Percentiles rank a stretch among this genome's conserved stretches.
phyloP scores from a whole-genome alignment of 1,284 basidiomycete genomes.

The Naganishia liquefaciens region DNA sequence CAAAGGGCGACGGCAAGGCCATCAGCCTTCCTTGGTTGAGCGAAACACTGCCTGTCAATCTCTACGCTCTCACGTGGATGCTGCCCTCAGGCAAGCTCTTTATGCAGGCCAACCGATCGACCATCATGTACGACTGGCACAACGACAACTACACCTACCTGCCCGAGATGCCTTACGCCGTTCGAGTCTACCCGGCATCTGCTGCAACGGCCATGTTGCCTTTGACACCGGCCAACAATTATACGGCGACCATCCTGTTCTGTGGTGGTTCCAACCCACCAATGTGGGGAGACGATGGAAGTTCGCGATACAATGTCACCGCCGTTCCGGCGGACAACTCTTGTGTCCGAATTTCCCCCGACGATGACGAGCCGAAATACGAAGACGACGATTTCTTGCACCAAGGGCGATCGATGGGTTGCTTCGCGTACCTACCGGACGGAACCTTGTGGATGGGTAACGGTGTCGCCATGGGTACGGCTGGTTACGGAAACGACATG shows the following conservation, averaged over 20 bases:
- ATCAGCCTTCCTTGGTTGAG: conserved; percentile 75
- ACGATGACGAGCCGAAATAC: conserved; percentile 65
- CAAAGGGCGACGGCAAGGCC: conserved; percentile 58
- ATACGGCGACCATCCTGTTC: conserved; percentile 79
- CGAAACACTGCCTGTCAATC: conserved; percentile 82
- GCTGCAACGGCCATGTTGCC: conserved; percentile 88
- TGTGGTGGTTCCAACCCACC: conserved; percentile 75
- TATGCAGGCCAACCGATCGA: conserved; percentile 71
- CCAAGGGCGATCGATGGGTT: conserved; percentile 79
- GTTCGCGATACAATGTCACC: conserved; percentile 52
- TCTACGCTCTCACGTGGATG: conserved; percentile 82
- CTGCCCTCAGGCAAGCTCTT: conserved; percentile 71
- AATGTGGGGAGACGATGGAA: conserved; percentile 51
- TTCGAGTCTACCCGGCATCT: conserved; percentile 88
- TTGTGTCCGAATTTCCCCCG: conserved; percentile 68
- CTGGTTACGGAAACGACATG: conserved; percentile 55
- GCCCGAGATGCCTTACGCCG: conserved; percentile 60
- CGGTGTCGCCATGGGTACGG: conserved; percentile 71
- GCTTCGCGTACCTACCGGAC: conserved; percentile 57
- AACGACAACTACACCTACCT: conserved; percentile 49
- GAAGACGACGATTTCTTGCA: conserved; percentile 68
- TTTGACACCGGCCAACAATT: conserved; percentile 84
- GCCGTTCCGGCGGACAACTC: conserved; percentile 53
- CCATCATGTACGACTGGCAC: conserved; percentile 68
- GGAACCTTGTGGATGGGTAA: conserved; percentile 61